These are phyloP conservation scores for Colletotrichum scovillei DNA, from an alignment of 2,329 filamentous ascomycete species.

Conservation along the genomic window DNA sequence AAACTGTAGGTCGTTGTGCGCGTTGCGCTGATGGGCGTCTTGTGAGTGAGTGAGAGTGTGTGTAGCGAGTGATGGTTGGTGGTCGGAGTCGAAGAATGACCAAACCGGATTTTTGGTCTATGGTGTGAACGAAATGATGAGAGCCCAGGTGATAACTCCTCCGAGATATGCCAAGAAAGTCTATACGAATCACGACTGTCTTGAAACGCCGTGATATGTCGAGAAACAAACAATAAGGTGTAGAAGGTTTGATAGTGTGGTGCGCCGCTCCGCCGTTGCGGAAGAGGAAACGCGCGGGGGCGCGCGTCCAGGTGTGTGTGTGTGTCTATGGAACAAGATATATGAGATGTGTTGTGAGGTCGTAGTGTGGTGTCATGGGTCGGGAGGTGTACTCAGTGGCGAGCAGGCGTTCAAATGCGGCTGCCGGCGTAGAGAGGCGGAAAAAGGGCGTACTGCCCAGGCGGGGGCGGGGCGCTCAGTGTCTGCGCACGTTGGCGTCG, in stretches of 20 bases:
- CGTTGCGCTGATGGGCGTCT: neutral
- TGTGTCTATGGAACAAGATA: conserved; percentile 3
- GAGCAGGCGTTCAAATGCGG: conserved; percentile 41
- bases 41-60: neutral
- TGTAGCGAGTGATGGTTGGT: conserved; percentile 5
- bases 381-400: neutral
- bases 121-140: neutral
- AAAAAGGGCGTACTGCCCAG: conserved; percentile 61
- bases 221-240: neutral
- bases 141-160: conserved; percentile 12
- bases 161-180: conserved; percentile 23
- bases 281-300: neutral
- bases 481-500: conserved; percentile 57
- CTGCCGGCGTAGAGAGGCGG: conserved; percentile 48
- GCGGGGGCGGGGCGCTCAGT: conserved; percentile 55
- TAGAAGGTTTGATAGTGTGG: conserved; percentile 4
- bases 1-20: conserved; percentile 4
- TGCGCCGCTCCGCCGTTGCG: neutral
- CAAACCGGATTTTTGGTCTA: conserved; percentile 16
- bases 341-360: neutral
- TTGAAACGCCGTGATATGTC: conserved; percentile 12
- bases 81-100: conserved; percentile 3
- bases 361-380: neutral
- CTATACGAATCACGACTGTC: conserved; percentile 18
- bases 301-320: neutral